Percentiles rank a stretch among this genome's conserved stretches.
Conservation (phyloP, 1,284 basidiomycete genomes). For the Microbotryum intermedium region DNA sequence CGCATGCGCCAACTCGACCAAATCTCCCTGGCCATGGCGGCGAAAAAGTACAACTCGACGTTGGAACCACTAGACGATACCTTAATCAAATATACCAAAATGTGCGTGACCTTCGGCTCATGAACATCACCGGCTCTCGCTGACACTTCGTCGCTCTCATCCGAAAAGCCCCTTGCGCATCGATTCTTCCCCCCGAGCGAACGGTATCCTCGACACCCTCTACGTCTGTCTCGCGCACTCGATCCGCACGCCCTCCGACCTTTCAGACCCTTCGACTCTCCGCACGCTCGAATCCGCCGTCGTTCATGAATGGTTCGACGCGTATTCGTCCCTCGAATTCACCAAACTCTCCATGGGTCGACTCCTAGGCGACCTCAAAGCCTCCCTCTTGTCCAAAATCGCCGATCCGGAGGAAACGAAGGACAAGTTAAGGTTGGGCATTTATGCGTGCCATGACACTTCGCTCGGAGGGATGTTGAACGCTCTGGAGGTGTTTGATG, state of each 20-base stretch:
- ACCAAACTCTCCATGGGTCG: constrained; percentile 31
- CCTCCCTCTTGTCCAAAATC: constrained; percentile 10
- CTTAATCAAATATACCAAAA: constrained; percentile 15
- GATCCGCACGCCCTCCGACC: constrained; percentile 19
- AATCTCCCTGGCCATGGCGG: constrained; percentile 14
- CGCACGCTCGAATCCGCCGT: constrained; percentile 24
- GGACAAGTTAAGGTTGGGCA: constrained; percentile 13
- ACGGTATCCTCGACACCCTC: constrained; percentile 31
- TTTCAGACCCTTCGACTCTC: constrained; percentile 19
- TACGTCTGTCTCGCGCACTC: constrained; percentile 28
- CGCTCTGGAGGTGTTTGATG: constrained; percentile 28
- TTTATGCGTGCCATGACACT: constrained; percentile 33
- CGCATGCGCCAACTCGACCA: constrained; percentile 22
- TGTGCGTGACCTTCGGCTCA: constrained; percentile 5
- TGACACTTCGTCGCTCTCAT: not conserved
- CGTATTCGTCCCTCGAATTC: constrained; percentile 21
- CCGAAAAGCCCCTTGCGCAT: constrained; percentile 24
- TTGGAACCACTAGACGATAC: constrained; percentile 22
- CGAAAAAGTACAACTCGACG: constrained; percentile 14
- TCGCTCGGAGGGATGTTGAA: constrained; percentile 28
- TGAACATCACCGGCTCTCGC: not conserved
- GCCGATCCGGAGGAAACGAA: not conserved
- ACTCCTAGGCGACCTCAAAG: constrained; percentile 20
- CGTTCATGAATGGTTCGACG: constrained; percentile 30
- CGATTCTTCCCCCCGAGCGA: constrained; percentile 27